Evolutionary conservation across 257 asterid species (phyloP).

Genomic region (Plantago major): DNA sequence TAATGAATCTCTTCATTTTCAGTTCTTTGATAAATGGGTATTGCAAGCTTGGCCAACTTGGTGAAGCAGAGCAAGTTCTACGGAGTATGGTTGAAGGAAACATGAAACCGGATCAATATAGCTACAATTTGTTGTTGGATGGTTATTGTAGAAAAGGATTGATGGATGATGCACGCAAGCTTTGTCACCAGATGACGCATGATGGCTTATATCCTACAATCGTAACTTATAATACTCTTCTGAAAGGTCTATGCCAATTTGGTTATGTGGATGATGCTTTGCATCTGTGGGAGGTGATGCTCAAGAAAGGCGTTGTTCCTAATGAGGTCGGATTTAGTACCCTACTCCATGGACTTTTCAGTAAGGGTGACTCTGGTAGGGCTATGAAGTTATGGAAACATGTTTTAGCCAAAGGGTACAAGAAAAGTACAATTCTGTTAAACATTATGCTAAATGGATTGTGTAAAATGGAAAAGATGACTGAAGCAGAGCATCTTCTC

Average conservation of each 20-base stretch:
- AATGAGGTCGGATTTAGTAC: constrained; percentile 69
- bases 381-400: constrained; percentile 74
- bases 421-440: constrained; percentile 43
- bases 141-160: constrained; percentile 71
- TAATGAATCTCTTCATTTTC: constrained; percentile 53
- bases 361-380: constrained; percentile 34
- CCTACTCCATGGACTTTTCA: constrained; percentile 61
- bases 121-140: constrained; percentile 63
- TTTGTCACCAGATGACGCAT: constrained; percentile 58
- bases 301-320: constrained; percentile 62
- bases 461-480: constrained; percentile 69
- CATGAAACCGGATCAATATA: constrained; percentile 70
- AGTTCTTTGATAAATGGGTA: constrained; percentile 82
- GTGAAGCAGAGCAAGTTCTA: constrained; percentile 52
- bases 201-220: constrained; percentile 55
- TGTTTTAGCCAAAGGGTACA: constrained; percentile 56
- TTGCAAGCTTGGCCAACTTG: constrained; percentile 57
- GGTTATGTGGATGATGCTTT: constrained; percentile 67
- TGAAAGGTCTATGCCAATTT: constrained; percentile 66
- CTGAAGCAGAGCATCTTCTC: constrained; percentile 63
- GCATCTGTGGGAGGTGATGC: constrained; percentile 69
- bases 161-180: constrained; percentile 51
- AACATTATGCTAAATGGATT: constrained; percentile 75
- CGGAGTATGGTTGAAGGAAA: constrained; percentile 43
- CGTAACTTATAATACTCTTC: constrained; percentile 66